Evolutionary conservation across 129 eudicot genomes (phyloP).

Genomic region (sunflower (Helianthus annuus)): HanXRQr2.0-SUNRISE NC_035444.2:157451593-157452092

Average conservation of each 20-base stretch:
- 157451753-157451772: conserved; percentile 98
- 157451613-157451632: too few species aligned
- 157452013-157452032: conserved; percentile 25
- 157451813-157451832: conserved; percentile 1
- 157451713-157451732: conserved; percentile 82
- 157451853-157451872: background rate
- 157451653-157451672: too few species aligned
- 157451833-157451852: conserved; percentile 12
- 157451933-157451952: background rate
- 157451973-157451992: conserved; percentile 9
- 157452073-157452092: background rate
- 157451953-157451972: background rate
- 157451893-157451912: conserved; percentile 32
- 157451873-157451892: conserved; percentile 13
- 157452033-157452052: background rate
- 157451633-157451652: too few species aligned
- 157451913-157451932: conserved; percentile 22
- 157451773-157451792: conserved; percentile 93
- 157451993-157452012: conserved; percentile 11
- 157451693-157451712: conserved; percentile 47
- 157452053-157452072: conserved; percentile 21
- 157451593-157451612: too few species aligned
- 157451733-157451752: conserved; percentile 98
- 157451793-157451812: conserved; percentile 49
- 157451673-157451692: too few species aligned